Evolutionary conservation across 2,329 filamentous ascomycete genomes (phyloP).

Genomic region (Sclerotiophoma versabilis): DNA sequence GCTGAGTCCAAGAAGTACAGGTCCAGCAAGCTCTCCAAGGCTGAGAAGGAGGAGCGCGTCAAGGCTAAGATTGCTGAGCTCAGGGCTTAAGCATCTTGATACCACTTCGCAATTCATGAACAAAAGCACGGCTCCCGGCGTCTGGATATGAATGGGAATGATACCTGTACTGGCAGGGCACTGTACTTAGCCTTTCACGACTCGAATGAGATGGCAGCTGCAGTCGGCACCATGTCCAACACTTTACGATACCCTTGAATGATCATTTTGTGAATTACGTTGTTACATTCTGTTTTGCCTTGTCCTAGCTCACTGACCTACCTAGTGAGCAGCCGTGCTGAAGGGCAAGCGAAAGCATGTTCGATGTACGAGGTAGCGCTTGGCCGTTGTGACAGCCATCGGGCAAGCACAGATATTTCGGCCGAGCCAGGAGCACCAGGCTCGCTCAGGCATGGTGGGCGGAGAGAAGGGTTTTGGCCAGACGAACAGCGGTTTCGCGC

Average conservation of each 20-base stretch:
- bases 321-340: background rate
- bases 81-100: slow-evolving; percentile 53
- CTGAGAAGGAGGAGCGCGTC: slow-evolving; percentile 81
- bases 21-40: slow-evolving; percentile 78
- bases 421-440: slow-evolving; percentile 8
- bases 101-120: slow-evolving; percentile 36
- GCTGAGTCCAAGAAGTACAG: slow-evolving; percentile 91
- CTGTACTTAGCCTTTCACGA: slow-evolving; percentile 43
- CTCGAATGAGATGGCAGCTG: slow-evolving; percentile 39
- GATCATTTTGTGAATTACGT: slow-evolving; percentile 14
- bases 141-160: slow-evolving; percentile 44
- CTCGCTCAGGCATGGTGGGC: slow-evolving; percentile 6
- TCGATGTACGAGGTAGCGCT: background rate
- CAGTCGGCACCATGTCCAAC: slow-evolving; percentile 27
- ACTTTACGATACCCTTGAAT: slow-evolving; percentile 22
- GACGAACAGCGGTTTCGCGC: slow-evolving; percentile 6
- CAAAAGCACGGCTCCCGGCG: slow-evolving; percentile 47
- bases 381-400: slow-evolving; percentile 3
- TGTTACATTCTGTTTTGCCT: background rate
- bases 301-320: background rate
- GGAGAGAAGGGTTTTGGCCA: slow-evolving; percentile 2
- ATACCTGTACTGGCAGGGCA: slow-evolving; percentile 37
- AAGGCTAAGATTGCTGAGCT: slow-evolving; percentile 91
- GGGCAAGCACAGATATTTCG: background rate
- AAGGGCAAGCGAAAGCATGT: background rate